Percentiles rank a stretch among this genome's conserved stretches.
Evolutionary conservation across 306 rosid species (phyloP).

Genomic region (Cicer bijugum): DNA sequence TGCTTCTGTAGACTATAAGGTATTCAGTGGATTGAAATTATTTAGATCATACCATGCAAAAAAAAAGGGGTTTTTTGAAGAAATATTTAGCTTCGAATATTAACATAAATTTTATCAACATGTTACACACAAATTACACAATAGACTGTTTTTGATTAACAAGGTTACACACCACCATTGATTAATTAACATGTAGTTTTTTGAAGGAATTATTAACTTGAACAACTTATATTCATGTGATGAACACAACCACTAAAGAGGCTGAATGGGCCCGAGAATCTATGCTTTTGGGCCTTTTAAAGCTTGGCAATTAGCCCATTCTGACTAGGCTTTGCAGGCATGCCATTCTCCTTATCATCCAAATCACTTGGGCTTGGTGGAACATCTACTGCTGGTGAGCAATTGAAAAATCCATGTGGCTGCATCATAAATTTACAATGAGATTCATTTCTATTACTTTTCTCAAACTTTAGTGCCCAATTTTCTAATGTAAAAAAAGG

Average conservation of each 20-base stretch:
- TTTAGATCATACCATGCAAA: too few species aligned
- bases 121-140: background rate
- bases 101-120: background rate
- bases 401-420: slow-evolving; percentile 87
- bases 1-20: too few species aligned
- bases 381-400: slow-evolving; percentile 77
- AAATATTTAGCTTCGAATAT: too few species aligned
- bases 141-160: background rate
- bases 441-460: background rate
- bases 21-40: too few species aligned
- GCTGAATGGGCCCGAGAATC: background rate
- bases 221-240: slow-evolving; percentile 13
- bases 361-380: slow-evolving; percentile 65
- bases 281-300: slow-evolving; percentile 37
- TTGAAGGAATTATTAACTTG: background rate
- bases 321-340: slow-evolving; percentile 60
- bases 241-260: slow-evolving; percentile 6
- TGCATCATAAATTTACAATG: slow-evolving; percentile 46
- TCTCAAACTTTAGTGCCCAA: background rate
- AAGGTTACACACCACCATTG: slow-evolving; percentile 15
- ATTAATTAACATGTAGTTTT: slow-evolving; percentile 4
- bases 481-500: background rate
- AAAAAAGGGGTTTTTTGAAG: too few species aligned
- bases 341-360: slow-evolving; percentile 67
- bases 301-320: slow-evolving; percentile 69